phyloP scores from a whole-genome alignment of 805 yeast species.

The Candida yuanshanica region DNA sequence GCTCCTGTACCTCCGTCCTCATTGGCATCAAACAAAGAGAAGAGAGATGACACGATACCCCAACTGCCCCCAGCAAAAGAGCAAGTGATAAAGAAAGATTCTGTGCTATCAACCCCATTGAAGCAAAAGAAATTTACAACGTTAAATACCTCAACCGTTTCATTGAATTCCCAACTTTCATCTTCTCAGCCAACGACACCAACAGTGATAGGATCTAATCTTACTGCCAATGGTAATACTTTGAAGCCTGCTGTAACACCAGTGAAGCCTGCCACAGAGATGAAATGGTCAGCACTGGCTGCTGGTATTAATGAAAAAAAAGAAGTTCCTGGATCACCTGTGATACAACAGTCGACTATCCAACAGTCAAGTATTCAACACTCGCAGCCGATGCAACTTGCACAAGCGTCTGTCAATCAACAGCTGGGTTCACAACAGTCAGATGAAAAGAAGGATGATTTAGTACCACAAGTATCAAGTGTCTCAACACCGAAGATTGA shows the following conservation, averaged over 20 bases:
- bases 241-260: conserved; percentile 52
- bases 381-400: neutral
- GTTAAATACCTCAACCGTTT: neutral
- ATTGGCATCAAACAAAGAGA: neutral
- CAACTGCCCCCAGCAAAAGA: neutral
- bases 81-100: conserved; percentile 21
- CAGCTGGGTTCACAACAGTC: neutral
- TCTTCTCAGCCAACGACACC: conserved; percentile 4
- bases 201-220: conserved; percentile 3
- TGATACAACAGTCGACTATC: conserved; percentile 8
- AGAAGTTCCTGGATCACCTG: conserved; percentile 3
- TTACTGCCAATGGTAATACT: conserved; percentile 6
- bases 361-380: conserved; percentile 5
- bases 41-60: neutral
- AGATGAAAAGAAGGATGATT: neutral
- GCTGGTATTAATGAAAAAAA: conserved; percentile 6
- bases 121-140: conserved; percentile 4
- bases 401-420: neutral
- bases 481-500: conserved; percentile 11
- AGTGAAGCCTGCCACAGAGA: conserved; percentile 41
- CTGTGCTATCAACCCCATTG: conserved; percentile 30
- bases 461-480: neutral
- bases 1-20: neutral
- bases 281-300: conserved; percentile 43
- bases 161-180: conserved; percentile 4